Evolutionary conservation across 2,329 filamentous ascomycete species (phyloP).

Genomic region (Cladosporium sp.): DNA sequence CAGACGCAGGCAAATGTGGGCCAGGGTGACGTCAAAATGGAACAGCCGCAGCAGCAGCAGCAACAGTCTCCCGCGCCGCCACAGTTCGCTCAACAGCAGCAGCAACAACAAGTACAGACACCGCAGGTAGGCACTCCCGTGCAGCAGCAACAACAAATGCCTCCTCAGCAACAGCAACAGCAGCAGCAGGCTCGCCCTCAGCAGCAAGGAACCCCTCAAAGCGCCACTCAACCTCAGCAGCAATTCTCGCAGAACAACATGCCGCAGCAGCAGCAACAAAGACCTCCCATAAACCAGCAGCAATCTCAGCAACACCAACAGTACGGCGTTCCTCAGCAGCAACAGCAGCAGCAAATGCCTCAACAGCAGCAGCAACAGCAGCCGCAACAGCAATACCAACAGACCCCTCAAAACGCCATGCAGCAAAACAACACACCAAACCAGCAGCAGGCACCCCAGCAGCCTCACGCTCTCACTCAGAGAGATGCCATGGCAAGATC

Average conservation of each 20-base stretch:
- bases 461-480: slow-evolving; percentile 44
- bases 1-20: slow-evolving; percentile 17
- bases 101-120: not conserved
- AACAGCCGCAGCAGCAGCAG: slow-evolving; percentile 17
- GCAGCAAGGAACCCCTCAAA: slow-evolving; percentile 20
- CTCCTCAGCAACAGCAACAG: slow-evolving; percentile 19
- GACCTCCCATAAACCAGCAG: slow-evolving; percentile 26
- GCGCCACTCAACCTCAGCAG: slow-evolving; percentile 15
- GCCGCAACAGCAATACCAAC: slow-evolving; percentile 25
- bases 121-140: slow-evolving; percentile 16
- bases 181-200: slow-evolving; percentile 24
- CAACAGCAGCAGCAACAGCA: slow-evolving; percentile 37
- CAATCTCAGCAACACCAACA: slow-evolving; percentile 21
- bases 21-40: slow-evolving; percentile 25
- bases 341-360: slow-evolving; percentile 36
- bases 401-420: slow-evolving; percentile 26
- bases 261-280: slow-evolving; percentile 20
- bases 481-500: slow-evolving; percentile 48
- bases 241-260: slow-evolving; percentile 20
- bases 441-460: slow-evolving; percentile 29
- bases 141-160: slow-evolving; percentile 21
- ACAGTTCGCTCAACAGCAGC: slow-evolving; percentile 1
- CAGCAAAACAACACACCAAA: slow-evolving; percentile 21
- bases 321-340: slow-evolving; percentile 24
- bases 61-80: slow-evolving; percentile 21